Evolutionary conservation across 2,329 filamentous ascomycete species (phyloP).

Genomic region (Didymellaceae sp.): DNA sequence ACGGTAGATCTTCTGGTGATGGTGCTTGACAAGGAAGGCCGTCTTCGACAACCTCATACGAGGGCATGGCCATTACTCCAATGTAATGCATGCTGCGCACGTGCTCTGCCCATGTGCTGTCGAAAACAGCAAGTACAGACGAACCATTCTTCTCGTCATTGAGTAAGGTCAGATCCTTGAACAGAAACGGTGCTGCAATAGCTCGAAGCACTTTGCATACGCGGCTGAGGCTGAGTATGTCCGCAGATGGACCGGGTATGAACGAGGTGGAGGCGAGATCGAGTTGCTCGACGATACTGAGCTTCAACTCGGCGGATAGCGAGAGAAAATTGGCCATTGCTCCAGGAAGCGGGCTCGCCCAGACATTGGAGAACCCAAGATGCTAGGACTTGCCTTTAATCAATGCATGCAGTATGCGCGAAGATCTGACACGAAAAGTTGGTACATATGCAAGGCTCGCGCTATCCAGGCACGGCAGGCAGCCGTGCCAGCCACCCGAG

Average conservation of each 20-base stretch:
- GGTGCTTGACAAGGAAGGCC: neutral
- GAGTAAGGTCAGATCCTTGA: neutral
- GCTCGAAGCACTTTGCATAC: neutral
- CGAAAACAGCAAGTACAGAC: neutral
- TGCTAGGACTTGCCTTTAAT: neutral
- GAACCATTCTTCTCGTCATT: neutral
- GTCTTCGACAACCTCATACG: neutral
- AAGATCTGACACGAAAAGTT: too few relatives aligned
- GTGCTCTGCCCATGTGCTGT: neutral
- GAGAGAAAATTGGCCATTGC: neutral
- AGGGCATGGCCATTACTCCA: neutral
- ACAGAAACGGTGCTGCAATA: neutral
- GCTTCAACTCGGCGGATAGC: neutral
- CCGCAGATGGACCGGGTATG: neutral
- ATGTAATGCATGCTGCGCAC: neutral
- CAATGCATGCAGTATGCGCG: neutral
- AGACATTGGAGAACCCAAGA: neutral
- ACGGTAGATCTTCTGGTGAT: neutral
- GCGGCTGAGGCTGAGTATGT: neutral
- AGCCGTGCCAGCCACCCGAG: too few relatives aligned
- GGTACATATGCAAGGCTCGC: neutral
- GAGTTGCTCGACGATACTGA: neutral
- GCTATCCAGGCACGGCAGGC: neutral
- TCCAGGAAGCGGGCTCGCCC: neutral
- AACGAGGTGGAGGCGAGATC: neutral